Conservation (phyloP, 164 flowering plant genomes). For the Buxus sempervirens region DNA sequence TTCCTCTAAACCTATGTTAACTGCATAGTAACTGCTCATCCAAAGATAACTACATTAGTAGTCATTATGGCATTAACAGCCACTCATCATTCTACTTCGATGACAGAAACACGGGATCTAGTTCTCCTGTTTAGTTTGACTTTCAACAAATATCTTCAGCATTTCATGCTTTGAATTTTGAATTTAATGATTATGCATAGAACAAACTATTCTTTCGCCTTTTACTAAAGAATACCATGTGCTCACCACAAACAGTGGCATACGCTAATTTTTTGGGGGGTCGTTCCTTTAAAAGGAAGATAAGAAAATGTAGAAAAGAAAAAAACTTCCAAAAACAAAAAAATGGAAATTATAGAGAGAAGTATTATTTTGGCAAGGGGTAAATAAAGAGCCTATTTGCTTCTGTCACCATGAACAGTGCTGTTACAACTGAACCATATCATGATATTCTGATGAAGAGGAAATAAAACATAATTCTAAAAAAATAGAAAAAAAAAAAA, state of each 20-base stretch:
- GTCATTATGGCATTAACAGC: background rate
- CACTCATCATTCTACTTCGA: background rate
- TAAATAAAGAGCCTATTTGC: background rate
- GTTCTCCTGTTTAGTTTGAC: background rate
- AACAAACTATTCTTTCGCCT: constrained; percentile 25
- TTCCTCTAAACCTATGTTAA: background rate
- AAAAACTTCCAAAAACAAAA: too few relatives aligned
- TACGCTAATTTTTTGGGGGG: background rate
- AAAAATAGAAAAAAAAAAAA: too few relatives aligned
- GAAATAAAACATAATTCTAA: too few relatives aligned
- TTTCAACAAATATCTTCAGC: background rate
- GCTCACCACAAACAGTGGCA: background rate
- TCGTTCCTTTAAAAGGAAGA: too few relatives aligned
- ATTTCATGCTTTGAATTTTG: background rate
- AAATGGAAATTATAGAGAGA: too few relatives aligned
- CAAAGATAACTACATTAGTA: background rate
- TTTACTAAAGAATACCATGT: constrained; percentile 21
- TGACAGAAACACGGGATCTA: background rate
- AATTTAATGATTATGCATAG: too few relatives aligned
- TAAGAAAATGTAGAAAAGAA: too few relatives aligned
- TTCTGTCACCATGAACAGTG: background rate
- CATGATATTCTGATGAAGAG: background rate
- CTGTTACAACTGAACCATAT: background rate
- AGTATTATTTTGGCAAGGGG: too few relatives aligned
- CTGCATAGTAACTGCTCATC: background rate